Conservation (phyloP, 768 basidiomycete genomes). For the Russula dissimulans region DNA sequence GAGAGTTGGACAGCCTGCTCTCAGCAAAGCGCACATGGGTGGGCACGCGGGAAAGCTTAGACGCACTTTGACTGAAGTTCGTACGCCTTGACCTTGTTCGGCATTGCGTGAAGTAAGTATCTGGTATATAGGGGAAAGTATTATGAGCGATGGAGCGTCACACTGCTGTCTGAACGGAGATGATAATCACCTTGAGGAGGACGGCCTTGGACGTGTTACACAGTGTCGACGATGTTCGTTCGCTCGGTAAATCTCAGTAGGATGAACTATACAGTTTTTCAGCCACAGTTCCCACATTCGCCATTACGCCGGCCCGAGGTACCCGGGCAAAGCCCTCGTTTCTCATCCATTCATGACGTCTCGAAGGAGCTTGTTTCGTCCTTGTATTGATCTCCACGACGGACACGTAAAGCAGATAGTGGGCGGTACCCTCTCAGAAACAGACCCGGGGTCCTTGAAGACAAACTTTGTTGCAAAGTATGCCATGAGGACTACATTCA, state of each 20-base stretch:
- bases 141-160: neutral
- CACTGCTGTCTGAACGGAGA: neutral
- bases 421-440: conserved; percentile 82
- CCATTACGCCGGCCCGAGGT: neutral
- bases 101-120: conserved; percentile 45
- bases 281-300: conserved; percentile 32
- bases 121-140: neutral
- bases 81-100: conserved; percentile 91
- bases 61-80: conserved; percentile 91
- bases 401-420: conserved; percentile 98
- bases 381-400: conserved; percentile 94
- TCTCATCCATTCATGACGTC: neutral
- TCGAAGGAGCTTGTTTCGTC: conserved; percentile 54
- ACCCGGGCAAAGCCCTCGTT: neutral
- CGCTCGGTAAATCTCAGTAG: conserved; percentile 25
- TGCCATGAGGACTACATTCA: conserved; percentile 22
- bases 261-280: conserved; percentile 34
- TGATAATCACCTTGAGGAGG: conserved; percentile 29
- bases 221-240: conserved; percentile 20
- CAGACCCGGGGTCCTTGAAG: conserved; percentile 46
- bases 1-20: neutral
- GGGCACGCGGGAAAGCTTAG: neutral
- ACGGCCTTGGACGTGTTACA: conserved; percentile 26
- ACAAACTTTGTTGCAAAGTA: conserved; percentile 92
- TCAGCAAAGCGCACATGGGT: neutral